phyloP scores from a whole-genome alignment of 768 basidiomycete genomes.

The Clathrus columnatus region DNA sequence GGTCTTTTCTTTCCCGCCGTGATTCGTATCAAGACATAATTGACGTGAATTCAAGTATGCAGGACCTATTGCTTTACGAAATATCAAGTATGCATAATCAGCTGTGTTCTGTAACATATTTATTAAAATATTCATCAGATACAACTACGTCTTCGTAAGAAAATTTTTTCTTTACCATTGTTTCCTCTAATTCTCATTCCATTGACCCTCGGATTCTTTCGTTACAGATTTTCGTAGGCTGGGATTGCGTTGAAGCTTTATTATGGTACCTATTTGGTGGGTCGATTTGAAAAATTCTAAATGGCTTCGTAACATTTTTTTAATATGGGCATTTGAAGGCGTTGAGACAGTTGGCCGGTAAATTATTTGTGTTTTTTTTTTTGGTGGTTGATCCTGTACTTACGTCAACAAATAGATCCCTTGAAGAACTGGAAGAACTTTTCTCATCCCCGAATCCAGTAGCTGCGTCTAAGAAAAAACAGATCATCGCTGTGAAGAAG shows the following conservation, averaged over 20 bases:
- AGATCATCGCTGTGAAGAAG: constrained; percentile 19
- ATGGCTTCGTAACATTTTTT: not conserved
- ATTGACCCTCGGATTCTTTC: not conserved
- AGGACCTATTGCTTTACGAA: constrained; percentile 33
- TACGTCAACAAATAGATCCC: constrained; percentile 12
- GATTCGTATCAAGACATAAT: not conserved
- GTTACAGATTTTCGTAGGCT: constrained; percentile 19
- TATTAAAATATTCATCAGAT: not conserved
- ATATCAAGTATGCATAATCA: constrained; percentile 21
- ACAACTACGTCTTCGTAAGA: constrained; percentile 25
- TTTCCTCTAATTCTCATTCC: not conserved
- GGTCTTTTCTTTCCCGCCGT: not conserved
- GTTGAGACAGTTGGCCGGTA: constrained; percentile 21
- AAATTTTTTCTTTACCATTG: constrained; percentile 21
- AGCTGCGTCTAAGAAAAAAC: constrained; percentile 20
- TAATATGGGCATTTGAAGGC: not conserved
- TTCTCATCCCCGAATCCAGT: constrained; percentile 25
- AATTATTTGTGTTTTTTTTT: not conserved
- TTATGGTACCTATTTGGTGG: constrained; percentile 19
- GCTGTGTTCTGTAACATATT: not conserved
- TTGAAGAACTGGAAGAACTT: constrained; percentile 27
- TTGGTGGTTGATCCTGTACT: not conserved
- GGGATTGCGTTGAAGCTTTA: constrained; percentile 18
- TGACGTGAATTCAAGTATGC: constrained; percentile 28
- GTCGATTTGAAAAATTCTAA: not conserved